A percentile compares a stretch with the other conserved stretches of the same genome.
Conservation (phyloP, 805 yeast genomes). For the Yarrowia hollandica region DNA sequence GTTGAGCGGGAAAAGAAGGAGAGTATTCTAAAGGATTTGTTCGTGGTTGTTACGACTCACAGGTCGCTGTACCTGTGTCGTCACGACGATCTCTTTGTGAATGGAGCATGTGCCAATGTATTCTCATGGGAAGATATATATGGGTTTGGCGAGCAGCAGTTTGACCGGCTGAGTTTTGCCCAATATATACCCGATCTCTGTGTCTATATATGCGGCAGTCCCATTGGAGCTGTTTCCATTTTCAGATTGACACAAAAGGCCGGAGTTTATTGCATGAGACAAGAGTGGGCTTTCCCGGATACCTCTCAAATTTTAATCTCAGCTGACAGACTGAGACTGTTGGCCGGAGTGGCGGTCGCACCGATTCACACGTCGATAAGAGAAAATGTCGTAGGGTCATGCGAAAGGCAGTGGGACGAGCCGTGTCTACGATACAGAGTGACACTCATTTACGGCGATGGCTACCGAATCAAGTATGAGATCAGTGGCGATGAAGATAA, state of each 20-base stretch:
- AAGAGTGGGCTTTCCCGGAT: slow-evolving; percentile 41
- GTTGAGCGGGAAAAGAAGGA: slow-evolving; percentile 31
- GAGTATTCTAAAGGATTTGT: slow-evolving; percentile 39
- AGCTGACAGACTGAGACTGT: slow-evolving; percentile 1
- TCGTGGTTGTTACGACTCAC: slow-evolving; percentile 50
- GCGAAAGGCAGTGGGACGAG: slow-evolving; percentile 8
- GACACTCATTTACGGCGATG: slow-evolving; percentile 15
- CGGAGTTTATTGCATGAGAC: slow-evolving; percentile 48
- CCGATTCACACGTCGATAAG: slow-evolving; percentile 6
- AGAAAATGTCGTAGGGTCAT: background rate
- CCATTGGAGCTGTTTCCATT: slow-evolving; percentile 6
- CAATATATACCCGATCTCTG: slow-evolving; percentile 45
- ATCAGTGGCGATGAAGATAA: slow-evolving; percentile 5
- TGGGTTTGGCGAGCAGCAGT: slow-evolving; percentile 30
- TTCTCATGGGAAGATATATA: slow-evolving; percentile 43
- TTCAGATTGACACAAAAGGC: slow-evolving; percentile 38
- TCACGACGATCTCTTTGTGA: slow-evolving; percentile 50
- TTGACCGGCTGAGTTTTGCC: slow-evolving; percentile 40
- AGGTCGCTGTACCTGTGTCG: slow-evolving; percentile 49
- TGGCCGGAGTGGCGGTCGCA: slow-evolving; percentile 13
- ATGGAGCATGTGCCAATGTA: slow-evolving; percentile 48
- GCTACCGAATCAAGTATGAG: slow-evolving; percentile 12
- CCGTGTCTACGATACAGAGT: slow-evolving; percentile 9
- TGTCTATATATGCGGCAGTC: slow-evolving; percentile 46
- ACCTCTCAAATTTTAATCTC: slow-evolving; percentile 13